Evolutionary conservation across 2,329 filamentous ascomycete genomes (phyloP).

Genomic region (Exophiala sp.): DNA sequence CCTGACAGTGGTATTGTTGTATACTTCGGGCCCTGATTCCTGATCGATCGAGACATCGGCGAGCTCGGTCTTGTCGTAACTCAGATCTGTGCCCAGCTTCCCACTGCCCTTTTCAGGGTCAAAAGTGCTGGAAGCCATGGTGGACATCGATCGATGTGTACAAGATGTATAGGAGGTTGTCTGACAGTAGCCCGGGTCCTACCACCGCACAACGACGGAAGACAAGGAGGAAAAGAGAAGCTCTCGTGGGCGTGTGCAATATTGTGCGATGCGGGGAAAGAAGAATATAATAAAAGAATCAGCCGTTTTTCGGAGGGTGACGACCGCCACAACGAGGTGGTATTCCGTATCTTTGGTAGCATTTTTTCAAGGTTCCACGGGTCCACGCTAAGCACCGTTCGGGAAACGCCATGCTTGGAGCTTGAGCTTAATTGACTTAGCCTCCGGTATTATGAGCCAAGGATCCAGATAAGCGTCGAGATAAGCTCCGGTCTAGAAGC

Average conservation of each 20-base stretch:
- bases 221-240: not conserved
- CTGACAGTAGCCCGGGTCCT: not conserved
- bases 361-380: not conserved
- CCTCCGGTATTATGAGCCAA: not conserved
- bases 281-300: not conserved
- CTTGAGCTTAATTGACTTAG: not conserved
- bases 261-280: not conserved
- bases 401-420: not conserved
- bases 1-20: slow-evolving; percentile 20
- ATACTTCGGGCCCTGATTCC: slow-evolving; percentile 4
- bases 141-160: not conserved
- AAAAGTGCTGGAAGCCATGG: not conserved
- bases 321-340: not conserved
- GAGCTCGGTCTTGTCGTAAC: not conserved
- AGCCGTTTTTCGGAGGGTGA: not conserved
- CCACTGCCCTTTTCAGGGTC: not conserved
- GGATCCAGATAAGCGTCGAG: not conserved
- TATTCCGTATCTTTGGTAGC: not conserved
- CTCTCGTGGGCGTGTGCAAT: not conserved
- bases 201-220: not conserved
- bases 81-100: not conserved
- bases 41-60: not conserved
- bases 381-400: not conserved
- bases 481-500: not conserved
- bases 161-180: too few species aligned